Evolutionary conservation across 805 yeast species (phyloP).

Genomic region (Wickerhamomyces hampshirensis): DNA sequence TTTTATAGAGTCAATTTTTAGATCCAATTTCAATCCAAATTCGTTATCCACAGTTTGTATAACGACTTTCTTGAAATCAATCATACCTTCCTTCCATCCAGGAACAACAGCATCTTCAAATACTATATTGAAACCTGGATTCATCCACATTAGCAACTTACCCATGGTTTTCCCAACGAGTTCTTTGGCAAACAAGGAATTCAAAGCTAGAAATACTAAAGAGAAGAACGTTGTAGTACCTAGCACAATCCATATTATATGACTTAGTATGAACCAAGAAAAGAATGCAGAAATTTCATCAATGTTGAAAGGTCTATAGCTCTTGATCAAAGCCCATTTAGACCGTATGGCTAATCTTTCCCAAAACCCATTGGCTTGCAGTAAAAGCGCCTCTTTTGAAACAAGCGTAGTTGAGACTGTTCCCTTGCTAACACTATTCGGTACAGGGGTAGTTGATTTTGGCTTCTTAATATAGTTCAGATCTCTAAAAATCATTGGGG

Average conservation of each 20-base stretch:
- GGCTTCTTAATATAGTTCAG: background rate
- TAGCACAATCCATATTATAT: slow-evolving; percentile 67
- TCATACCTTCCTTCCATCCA: slow-evolving; percentile 84
- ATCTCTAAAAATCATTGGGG: background rate
- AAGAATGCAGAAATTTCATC: slow-evolving; percentile 86
- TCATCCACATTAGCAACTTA: slow-evolving; percentile 60
- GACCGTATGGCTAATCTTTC: slow-evolving; percentile 47
- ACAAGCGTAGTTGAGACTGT: slow-evolving; percentile 5
- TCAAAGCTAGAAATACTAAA: slow-evolving; percentile 59
- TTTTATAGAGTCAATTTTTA: slow-evolving; percentile 75
- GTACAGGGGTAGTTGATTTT: background rate
- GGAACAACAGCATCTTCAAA: slow-evolving; percentile 92
- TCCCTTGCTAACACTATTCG: background rate
- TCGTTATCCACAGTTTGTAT: slow-evolving; percentile 54
- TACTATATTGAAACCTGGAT: slow-evolving; percentile 72
- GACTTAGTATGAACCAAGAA: slow-evolving; percentile 88
- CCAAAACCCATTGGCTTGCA: slow-evolving; percentile 22
- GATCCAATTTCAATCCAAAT: slow-evolving; percentile 72
- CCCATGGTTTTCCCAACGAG: slow-evolving; percentile 79
- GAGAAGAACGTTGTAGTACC: slow-evolving; percentile 93
- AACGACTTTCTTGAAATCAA: slow-evolving; percentile 71
- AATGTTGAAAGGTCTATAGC: slow-evolving; percentile 78
- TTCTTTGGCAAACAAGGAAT: slow-evolving; percentile 86
- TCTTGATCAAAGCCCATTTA: slow-evolving; percentile 74
- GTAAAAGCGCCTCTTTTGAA: slow-evolving; percentile 16